A percentile compares a stretch with the other conserved stretches of the same genome.
These are phyloP conservation scores for Pisolithus albus DNA, from an alignment of 768 basidiomycete species.

Conservation along the genomic window DNA sequence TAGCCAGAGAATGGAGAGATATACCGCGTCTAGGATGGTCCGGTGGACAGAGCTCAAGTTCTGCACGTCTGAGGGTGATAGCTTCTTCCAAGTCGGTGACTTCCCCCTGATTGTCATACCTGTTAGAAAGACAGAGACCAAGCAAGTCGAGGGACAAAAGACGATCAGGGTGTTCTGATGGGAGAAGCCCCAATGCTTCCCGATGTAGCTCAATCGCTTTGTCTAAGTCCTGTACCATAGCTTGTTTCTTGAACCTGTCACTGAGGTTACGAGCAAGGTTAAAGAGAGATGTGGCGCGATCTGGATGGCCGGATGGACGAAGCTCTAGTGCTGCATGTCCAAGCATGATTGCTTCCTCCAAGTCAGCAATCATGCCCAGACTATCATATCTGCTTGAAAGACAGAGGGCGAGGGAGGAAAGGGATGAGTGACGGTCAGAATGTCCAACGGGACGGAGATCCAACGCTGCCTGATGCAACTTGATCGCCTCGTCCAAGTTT, in stretches of 20 bases:
- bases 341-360: neutral
- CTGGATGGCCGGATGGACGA: neutral
- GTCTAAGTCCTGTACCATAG: neutral
- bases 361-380: neutral
- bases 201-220: neutral
- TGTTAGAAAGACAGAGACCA: neutral
- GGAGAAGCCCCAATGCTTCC: neutral
- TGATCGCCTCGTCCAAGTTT: conserved; percentile 13
- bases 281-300: neutral
- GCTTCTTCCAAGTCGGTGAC: neutral
- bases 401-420: conserved; percentile 9
- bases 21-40: neutral
- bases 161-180: neutral
- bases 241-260: conserved; percentile 28
- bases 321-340: neutral
- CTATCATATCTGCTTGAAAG: neutral
- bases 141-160: neutral
- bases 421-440: neutral
- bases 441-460: conserved; percentile 7
- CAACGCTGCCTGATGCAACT: conserved; percentile 4
- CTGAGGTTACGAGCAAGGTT: conserved; percentile 24
- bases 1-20: neutral
- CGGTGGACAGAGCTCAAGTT: neutral
- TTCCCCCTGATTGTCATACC: neutral
- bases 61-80: neutral